Evolutionary conservation across 805 yeast species (phyloP), one percentile per base, ranked within the genome.

Genomic region (Wickerhamiella azyma): DNA sequence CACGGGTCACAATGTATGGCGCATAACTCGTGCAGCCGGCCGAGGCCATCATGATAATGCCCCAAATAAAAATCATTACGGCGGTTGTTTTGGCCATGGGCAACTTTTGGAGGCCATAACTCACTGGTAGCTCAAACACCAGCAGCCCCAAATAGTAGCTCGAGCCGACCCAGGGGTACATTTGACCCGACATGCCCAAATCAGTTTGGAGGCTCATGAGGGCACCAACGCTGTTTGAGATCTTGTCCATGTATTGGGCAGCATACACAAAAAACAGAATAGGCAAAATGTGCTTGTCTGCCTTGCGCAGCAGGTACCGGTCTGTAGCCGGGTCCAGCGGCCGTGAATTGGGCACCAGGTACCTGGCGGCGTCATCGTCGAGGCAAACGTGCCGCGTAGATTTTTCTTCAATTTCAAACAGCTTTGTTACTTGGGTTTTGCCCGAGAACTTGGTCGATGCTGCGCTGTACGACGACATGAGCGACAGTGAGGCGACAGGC

Each of bases 91-190:
- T 75, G 5, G 77, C 69, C 50, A 80, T 66, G 2, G 79, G 81
- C 41, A 76, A 69, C 45, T 65, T 66, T 58, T 81, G 86, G 24
- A 77, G 56, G 1, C 69, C 40, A 40, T 63, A 55, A 9, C 66
- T 59, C 4, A 72, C 68, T 3, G 77, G 74, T 45, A 71, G 60
- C 53, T 75, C 78, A 55, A 76, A 77, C 8, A 64, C 66, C 42
- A 80, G 59, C 56, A 79, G 80, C 2, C 86, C 88, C 37, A 81
- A 56, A 55, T 77, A 77, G 53, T 76, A 77, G 7, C 75, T 69
- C 1, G 79, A 68, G 11, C 79, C 75, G 16, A 71, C 61, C 78
- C 81, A 74, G 41, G 53, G 47, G 40, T 56, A 67, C 66, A 48
- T 56, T 50, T 52, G 59, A 35, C 70, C 74, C 47, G 53, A 52